Conservation (phyloP, 202 grass and related monocot genomes). For the Miscanthus sacchariflorus region DNA sequence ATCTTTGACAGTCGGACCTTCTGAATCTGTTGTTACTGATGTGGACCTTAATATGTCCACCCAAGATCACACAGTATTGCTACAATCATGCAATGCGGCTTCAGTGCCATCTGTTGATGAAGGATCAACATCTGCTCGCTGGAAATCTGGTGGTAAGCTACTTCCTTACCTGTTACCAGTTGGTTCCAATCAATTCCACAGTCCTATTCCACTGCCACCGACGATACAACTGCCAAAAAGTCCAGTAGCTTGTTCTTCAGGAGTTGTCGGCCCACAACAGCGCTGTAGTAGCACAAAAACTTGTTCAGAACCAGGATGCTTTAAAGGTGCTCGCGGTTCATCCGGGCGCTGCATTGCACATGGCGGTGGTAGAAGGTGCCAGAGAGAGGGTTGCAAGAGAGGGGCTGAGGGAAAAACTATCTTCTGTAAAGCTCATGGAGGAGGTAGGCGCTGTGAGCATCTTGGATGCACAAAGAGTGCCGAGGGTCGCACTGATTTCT, state of each 20-base stretch:
- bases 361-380: slow-evolving; percentile 80
- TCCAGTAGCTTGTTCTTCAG: slow-evolving; percentile 35
- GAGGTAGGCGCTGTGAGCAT: slow-evolving; percentile 66
- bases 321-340: slow-evolving; percentile 80
- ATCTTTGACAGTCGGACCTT: slow-evolving; percentile 62
- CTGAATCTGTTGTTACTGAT: slow-evolving; percentile 72
- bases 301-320: slow-evolving; percentile 65
- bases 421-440: slow-evolving; percentile 86
- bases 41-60: slow-evolving; percentile 29
- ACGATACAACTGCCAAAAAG: slow-evolving; percentile 29
- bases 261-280: slow-evolving; percentile 35
- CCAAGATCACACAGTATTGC: slow-evolving; percentile 20
- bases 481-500: slow-evolving; percentile 74
- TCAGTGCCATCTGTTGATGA: slow-evolving; percentile 61
- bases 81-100: slow-evolving; percentile 38
- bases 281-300: slow-evolving; percentile 54
- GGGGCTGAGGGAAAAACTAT: slow-evolving; percentile 85
- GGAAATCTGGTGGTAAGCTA: slow-evolving; percentile 73
- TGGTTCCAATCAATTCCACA: slow-evolving; percentile 19
- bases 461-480: slow-evolving; percentile 88
- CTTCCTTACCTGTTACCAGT: slow-evolving; percentile 49
- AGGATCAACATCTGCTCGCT: slow-evolving; percentile 74
- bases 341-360: slow-evolving; percentile 80
- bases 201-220: background rate
- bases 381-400: slow-evolving; percentile 74